phyloP scores from a whole-genome alignment of 208 protist genomes.

The Vickermania ingenoplastis region DNA sequence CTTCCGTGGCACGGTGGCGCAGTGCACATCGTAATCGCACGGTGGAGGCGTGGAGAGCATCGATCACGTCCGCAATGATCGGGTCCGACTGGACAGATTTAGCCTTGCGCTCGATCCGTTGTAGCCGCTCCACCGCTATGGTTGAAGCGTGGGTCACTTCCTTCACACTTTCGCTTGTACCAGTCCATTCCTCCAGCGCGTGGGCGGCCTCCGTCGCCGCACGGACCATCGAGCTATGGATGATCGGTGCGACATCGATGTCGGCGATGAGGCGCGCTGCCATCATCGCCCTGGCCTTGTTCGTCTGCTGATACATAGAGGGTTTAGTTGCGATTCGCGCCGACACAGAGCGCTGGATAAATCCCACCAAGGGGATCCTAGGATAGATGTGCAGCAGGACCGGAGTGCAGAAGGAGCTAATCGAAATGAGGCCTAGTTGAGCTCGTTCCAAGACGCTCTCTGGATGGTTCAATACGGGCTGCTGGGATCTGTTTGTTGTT shows the following conservation, averaged over 20 bases:
- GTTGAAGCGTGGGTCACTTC: neutral
- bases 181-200: neutral
- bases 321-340: neutral
- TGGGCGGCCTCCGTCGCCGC: neutral
- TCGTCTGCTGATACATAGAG: neutral
- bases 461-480: neutral
- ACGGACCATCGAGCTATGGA: neutral
- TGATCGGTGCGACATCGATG: neutral
- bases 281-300: neutral
- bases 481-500: too few species aligned
- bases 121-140: neutral
- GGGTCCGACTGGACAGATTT: neutral
- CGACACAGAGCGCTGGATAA: neutral
- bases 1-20: neutral
- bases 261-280: neutral
- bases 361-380: neutral
- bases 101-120: neutral
- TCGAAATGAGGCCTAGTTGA: neutral
- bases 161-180: neutral
- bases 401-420: neutral
- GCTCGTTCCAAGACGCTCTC: neutral
- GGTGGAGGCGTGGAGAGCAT: neutral
- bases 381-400: neutral
- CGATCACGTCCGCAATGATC: neutral
- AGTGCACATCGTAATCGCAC: neutral